Evolutionary conservation across 768 basidiomycete species (phyloP).

Genomic region (Candolleomyces aberdarensis): DNA sequence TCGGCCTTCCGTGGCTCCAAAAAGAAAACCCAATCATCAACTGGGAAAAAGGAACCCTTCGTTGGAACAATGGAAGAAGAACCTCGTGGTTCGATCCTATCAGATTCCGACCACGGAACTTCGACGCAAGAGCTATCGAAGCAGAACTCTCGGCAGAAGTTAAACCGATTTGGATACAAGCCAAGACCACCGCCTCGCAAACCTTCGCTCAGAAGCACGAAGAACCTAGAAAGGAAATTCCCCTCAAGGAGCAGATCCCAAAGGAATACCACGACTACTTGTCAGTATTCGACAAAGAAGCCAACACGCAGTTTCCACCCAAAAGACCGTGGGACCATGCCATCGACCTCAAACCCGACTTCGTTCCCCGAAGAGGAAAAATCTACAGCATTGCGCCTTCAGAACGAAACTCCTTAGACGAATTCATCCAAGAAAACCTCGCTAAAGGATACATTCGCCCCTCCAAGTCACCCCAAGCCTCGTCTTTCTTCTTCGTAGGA

Average conservation of each 20-base stretch:
- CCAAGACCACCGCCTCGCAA: background rate
- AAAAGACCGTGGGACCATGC: conserved; percentile 3
- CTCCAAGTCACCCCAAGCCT: conserved; percentile 17
- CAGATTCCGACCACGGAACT: too few species aligned
- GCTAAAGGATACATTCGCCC: conserved; percentile 14
- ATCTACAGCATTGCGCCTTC: too few species aligned
- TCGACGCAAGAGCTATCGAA: background rate
- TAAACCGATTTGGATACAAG: background rate
- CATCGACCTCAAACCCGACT: conserved; percentile 18
- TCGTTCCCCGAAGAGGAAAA: conserved; percentile 10
- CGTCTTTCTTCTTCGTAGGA: conserved; percentile 17
- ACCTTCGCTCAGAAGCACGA: conserved; percentile 4
- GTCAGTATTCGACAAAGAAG: conserved; percentile 14
- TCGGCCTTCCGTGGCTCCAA: conserved; percentile 1
- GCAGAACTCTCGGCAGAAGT: background rate
- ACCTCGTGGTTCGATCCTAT: too few species aligned
- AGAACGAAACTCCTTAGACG: too few species aligned
- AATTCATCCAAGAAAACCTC: conserved; percentile 24
- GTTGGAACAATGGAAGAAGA: background rate
- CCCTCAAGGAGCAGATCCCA: background rate
- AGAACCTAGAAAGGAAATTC: background rate
- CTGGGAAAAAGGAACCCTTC: conserved; percentile 4
- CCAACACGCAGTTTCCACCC: conserved; percentile 12
- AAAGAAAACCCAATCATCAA: conserved; percentile 4
- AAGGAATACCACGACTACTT: background rate